A percentile compares a stretch with the other conserved stretches of the same genome.
Evolutionary conservation across 768 basidiomycete species (phyloP).

Genomic region (Phaeotremella fagi): DNA sequence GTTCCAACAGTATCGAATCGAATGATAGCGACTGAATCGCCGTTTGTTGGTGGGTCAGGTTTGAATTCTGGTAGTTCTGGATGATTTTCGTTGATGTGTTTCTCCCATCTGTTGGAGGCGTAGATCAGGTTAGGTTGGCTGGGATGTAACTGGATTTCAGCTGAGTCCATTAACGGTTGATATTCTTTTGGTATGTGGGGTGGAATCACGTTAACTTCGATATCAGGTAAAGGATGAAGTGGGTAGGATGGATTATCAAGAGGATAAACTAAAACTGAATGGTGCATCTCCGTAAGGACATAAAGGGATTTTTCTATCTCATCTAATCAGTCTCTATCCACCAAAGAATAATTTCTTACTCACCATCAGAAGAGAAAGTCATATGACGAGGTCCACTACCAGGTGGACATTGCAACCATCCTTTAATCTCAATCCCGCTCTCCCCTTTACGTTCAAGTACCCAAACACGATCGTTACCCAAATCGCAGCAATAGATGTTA

Average conservation of each 20-base stretch:
- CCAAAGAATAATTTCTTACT: conserved; percentile 2
- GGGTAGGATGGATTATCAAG: conserved; percentile 21
- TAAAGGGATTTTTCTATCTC: conserved; percentile 43
- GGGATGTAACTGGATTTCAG: conserved; percentile 39
- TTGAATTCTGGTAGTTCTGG: conserved; percentile 4
- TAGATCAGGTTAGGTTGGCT: conserved; percentile 30
- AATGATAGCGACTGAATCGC: conserved; percentile 42
- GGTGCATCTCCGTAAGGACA: conserved; percentile 40
- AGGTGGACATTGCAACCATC: conserved; percentile 52
- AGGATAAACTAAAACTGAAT: conserved; percentile 34
- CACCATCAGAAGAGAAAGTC: conserved; percentile 28
- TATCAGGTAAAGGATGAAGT: conserved; percentile 27
- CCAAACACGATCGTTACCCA: conserved; percentile 68
- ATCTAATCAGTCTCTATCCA: background rate
- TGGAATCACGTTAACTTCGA: conserved; percentile 34
- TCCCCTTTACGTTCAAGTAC: conserved; percentile 52
- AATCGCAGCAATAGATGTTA: conserved; percentile 64
- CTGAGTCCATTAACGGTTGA: conserved; percentile 30
- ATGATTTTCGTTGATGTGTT: conserved; percentile 30
- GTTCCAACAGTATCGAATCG: conserved; percentile 30
- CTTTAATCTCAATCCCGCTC: conserved; percentile 55
- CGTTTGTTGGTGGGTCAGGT: conserved; percentile 10
- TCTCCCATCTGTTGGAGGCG: conserved; percentile 43
- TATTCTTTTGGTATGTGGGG: conserved; percentile 28
- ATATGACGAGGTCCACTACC: conserved; percentile 38